Percentiles rank a stretch among this genome's conserved stretches.
These are phyloP conservation scores for Pezicula carpinea DNA, from an alignment of 2,329 filamentous ascomycete genomes.

Conservation along the genomic window DNA sequence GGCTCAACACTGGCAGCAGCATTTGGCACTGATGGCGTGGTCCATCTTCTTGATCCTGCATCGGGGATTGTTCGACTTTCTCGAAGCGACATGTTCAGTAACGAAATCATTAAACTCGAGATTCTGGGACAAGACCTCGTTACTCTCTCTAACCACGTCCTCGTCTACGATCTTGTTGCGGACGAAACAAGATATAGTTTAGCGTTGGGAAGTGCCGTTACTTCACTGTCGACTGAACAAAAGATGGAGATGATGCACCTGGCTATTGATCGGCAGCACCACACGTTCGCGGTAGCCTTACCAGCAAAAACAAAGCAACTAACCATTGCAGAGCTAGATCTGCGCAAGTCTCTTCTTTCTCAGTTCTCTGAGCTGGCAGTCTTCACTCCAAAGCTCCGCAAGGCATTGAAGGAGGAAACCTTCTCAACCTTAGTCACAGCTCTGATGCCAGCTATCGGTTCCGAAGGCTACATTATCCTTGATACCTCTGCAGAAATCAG, in stretches of 20 bases:
- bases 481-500: conserved; percentile 73
- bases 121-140: conserved; percentile 73
- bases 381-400: conserved; percentile 57
- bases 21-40: conserved; percentile 53
- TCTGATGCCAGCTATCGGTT: conserved; percentile 57
- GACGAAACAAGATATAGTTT: conserved; percentile 69
- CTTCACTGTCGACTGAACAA: conserved; percentile 27
- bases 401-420: conserved; percentile 54
- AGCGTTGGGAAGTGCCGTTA: conserved; percentile 42
- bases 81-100: conserved; percentile 63
- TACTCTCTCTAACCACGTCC: conserved; percentile 66
- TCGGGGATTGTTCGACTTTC: conserved; percentile 63
- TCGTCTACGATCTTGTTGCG: conserved; percentile 79
- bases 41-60: conserved; percentile 73
- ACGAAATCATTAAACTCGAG: conserved; percentile 60
- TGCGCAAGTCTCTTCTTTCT: conserved; percentile 34
- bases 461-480: conserved; percentile 69
- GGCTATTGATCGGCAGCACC: conserved; percentile 61
- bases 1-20: conserved; percentile 76
- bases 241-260: conserved; percentile 55
- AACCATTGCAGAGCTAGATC: not conserved
- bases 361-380: conserved; percentile 51
- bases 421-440: conserved; percentile 59
- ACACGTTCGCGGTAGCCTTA: conserved; percentile 62
- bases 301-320: conserved; percentile 29